Percentiles rank a stretch among this genome's conserved stretches.
These are phyloP conservation scores for Micractinium sp. DNA, from an alignment of 139 green algal genomes.

Conservation along the genomic window DNA sequence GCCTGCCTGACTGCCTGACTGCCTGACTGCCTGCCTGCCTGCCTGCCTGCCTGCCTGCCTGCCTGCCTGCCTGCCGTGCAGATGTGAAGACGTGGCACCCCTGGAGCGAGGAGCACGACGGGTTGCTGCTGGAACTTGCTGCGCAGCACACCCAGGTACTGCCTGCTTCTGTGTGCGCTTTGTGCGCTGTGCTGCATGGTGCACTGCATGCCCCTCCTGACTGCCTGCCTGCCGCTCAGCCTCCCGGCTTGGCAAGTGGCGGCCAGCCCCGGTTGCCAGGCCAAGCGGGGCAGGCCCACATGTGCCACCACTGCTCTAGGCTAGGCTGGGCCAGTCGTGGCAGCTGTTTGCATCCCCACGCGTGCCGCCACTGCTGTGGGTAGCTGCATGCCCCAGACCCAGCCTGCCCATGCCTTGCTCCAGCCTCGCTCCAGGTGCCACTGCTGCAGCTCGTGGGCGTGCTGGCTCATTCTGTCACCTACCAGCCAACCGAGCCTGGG, in stretches of 20 bases:
- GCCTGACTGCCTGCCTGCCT: neutral
- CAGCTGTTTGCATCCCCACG: too few species aligned
- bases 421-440: neutral
- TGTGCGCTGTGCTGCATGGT: neutral
- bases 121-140: neutral
- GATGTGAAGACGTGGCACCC: conserved; percentile 1
- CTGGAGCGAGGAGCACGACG: conserved; percentile 3
- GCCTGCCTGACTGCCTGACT: neutral
- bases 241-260: too few species aligned
- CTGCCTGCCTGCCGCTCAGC: too few species aligned
- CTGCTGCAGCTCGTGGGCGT: too few species aligned
- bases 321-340: too few species aligned
- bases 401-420: neutral
- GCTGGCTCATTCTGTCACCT: neutral
- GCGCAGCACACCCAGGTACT: conserved; percentile 7
- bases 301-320: too few species aligned
- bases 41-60: neutral
- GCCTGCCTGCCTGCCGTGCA: neutral
- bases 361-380: too few species aligned
- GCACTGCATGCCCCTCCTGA: neutral
- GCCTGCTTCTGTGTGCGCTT: too few species aligned
- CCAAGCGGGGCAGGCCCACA: too few species aligned
- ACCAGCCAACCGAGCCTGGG: neutral
- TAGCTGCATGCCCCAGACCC: too few species aligned
- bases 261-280: too few species aligned